phyloP scores from a whole-genome alignment of 129 eudicot species.

The Lactuca saligna region DNA sequence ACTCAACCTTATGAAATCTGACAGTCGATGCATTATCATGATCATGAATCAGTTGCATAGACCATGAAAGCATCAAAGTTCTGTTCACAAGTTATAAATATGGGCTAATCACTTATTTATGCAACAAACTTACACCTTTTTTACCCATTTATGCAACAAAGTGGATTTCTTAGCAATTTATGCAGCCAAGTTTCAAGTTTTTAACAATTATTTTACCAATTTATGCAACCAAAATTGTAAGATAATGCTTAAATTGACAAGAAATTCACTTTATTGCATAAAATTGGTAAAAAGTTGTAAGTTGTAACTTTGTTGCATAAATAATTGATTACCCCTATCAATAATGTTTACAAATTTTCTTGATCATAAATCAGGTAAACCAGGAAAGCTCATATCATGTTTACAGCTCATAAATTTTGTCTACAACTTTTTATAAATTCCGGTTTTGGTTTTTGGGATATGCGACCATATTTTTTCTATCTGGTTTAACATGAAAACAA shows the following conservation, averaged over 20 bases:
- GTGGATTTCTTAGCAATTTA: not conserved
- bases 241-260: not conserved
- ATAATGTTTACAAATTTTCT: not conserved
- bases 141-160: not conserved
- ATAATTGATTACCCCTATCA: not conserved
- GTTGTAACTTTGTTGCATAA: not conserved
- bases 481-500: not conserved
- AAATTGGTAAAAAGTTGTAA: not conserved
- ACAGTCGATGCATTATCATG: not conserved
- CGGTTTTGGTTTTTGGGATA: not conserved
- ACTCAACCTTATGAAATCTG: not conserved
- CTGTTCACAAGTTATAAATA: not conserved
- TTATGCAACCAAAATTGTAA: not conserved
- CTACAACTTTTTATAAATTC: constrained; percentile 4
- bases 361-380: constrained; percentile 7
- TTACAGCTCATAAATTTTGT: not conserved
- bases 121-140: not conserved
- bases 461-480: not conserved
- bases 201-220: not conserved
- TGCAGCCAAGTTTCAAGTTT: not conserved
- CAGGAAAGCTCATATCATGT: constrained; percentile 10
- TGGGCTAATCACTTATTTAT: not conserved
- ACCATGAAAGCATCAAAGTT: constrained; percentile 5
- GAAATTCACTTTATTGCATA: not conserved
- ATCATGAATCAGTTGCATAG: constrained; percentile 1